phyloP scores from a whole-genome alignment of 164 flowering plant genomes.

The Vitis rotundifolia region DNA sequence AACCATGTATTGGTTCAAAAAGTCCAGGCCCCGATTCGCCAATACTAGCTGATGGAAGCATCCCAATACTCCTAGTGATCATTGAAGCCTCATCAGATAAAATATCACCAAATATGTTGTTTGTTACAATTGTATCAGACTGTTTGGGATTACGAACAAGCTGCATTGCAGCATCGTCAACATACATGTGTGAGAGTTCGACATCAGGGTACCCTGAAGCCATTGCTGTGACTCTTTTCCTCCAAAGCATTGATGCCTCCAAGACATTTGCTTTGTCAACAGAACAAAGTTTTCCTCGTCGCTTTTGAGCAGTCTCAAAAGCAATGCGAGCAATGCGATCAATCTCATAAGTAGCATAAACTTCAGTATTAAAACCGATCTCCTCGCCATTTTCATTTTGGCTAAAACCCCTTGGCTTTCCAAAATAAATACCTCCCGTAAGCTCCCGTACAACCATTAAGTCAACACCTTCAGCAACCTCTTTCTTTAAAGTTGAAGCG shows the following conservation, averaged over 20 bases:
- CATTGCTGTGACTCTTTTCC: slow-evolving; percentile 68
- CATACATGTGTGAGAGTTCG: slow-evolving; percentile 97
- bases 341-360: slow-evolving; percentile 83
- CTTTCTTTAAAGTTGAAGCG: slow-evolving; percentile 91
- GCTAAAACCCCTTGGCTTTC: slow-evolving; percentile 91
- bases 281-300: slow-evolving; percentile 86
- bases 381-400: slow-evolving; percentile 79
- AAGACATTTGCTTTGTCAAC: slow-evolving; percentile 99
- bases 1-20: slow-evolving; percentile 98
- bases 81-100: slow-evolving; percentile 98
- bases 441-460: slow-evolving; percentile 98
- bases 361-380: slow-evolving; percentile 90
- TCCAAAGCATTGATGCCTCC: slow-evolving; percentile 99
- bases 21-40: slow-evolving; percentile 96
- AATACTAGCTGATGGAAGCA: slow-evolving; percentile 96
- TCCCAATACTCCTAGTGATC: slow-evolving; percentile 98
- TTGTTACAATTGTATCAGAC: slow-evolving; percentile 97
- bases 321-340: slow-evolving; percentile 97
- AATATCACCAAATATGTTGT: slow-evolving; percentile 97
- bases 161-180: slow-evolving; percentile 99
- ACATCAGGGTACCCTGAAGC: slow-evolving; percentile 89
- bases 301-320: slow-evolving; percentile 87
- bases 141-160: slow-evolving; percentile 94
- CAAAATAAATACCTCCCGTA: slow-evolving; percentile 98
- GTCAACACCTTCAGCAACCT: slow-evolving; percentile 97